These are phyloP conservation scores for Salmacisia buchloeana DNA, from an alignment of 1,284 basidiomycete genomes.

Conservation along the genomic window DNA sequence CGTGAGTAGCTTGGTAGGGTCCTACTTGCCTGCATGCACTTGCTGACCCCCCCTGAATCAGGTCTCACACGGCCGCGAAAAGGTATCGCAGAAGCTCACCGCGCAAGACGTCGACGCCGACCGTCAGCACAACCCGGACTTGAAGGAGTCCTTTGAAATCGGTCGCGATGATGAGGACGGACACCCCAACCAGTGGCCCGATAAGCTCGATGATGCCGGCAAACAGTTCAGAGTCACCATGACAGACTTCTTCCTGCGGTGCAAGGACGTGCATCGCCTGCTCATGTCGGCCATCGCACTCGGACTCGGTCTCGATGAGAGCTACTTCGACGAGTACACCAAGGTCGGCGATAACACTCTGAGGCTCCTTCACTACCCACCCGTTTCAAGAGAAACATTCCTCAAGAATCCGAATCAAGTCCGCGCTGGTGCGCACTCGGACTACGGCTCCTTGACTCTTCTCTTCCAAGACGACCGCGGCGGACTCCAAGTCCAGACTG, in stretches of 20 bases:
- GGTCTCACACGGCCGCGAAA: conserved; percentile 70
- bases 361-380: conserved; percentile 41
- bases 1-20: no score
- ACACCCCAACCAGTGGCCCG: conserved; percentile 67
- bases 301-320: conserved; percentile 66
- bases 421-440: neutral
- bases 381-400: conserved; percentile 37
- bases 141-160: conserved; percentile 79
- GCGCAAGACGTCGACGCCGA: conserved; percentile 67
- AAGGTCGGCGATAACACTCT: conserved; percentile 71
- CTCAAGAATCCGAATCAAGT: neutral
- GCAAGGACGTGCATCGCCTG: conserved; percentile 64
- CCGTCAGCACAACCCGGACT: conserved; percentile 63
- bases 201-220: no score
- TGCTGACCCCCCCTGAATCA: no score
- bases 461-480: conserved; percentile 2
- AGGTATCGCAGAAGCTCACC: conserved; percentile 64
- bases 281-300: conserved; percentile 76
- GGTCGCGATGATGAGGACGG: conserved; percentile 62
- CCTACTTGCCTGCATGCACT: no score
- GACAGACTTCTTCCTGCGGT: conserved; percentile 66
- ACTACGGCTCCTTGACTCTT: neutral
- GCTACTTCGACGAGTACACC: conserved; percentile 68
- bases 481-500: neutral
- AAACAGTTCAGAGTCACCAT: conserved; percentile 67